Evolutionary conservation across 2,329 filamentous ascomycete species (phyloP), one percentile per base, ranked within the genome.

Genomic region (Fusarium lateritium): DNA sequence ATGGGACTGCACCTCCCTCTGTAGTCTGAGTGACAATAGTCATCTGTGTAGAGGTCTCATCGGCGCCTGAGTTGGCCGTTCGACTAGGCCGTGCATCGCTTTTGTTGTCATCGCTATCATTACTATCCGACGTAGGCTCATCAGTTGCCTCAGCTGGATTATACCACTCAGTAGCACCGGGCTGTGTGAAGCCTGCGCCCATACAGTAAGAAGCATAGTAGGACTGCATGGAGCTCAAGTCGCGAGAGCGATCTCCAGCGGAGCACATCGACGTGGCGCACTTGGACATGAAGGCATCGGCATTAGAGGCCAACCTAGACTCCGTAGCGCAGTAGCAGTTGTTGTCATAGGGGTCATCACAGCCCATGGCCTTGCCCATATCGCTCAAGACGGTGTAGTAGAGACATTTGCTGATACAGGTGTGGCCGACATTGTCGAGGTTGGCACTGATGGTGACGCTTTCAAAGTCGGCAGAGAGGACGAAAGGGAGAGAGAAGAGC

Each of bases 191-290:
- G 2, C 74, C 73, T 1, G 74, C 74, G 9, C 47, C 73, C 62
- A 75, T 74, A 15, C 74, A 76, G 26, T 76, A 76, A 1, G 74
- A 74, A 22, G 52, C 74, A 22, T 76, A 76, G 49, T 69, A 49
- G 17, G 71, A 74, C 19, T 74, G 65, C 63, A 76, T 72, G 7
- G 72, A 69, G n/a, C 21, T 68, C 42, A 76, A 57, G 47, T 76
- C 74, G 7, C 70, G 57, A 13, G 64, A 46, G 7, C 50, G 57
- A 50, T 76, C 74, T 5, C 74, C 74, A 11, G 54, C 63, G 10
- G 58, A 64, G 47, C 74, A 76, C 3, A 15, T 2, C 1, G 64
- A 70, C 2, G 70, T 63, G 10, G 65, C 66, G 22, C 74, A 76
- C 36, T 63, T 72, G 31, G 69, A 65, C 65, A 76, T 68, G 24